Evolutionary conservation across 1,284 basidiomycete species (phyloP), one percentile per base, ranked within the genome.

Genomic region (Apiotrichum akiyoshidainum): DNA sequence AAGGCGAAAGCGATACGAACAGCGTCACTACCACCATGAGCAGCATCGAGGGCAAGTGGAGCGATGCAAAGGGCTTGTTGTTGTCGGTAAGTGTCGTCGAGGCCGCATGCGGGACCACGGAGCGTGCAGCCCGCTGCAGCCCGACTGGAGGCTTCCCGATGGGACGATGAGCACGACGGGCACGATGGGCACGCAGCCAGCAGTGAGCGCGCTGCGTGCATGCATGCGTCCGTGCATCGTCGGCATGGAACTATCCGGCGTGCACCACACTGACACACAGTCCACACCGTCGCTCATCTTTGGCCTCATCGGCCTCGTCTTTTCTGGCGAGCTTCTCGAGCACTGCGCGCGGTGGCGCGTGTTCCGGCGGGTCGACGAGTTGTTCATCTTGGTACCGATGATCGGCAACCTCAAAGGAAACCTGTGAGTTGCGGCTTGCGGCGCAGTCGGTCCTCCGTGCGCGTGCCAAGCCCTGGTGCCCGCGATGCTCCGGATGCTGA

Each of bases 361-460:
- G 45, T 95, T 99, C 83, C 82, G 83, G 53, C 84, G 88, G 55
- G 85, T 95, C 51, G 89, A 97, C 81, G 94, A 99, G 75, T 86
- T 98, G 58, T 94, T 98, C 70, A 94, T 98, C 81, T 89, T 98
- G 58, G 87, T 97, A 10, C 94, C 95, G 13, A 93, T 96, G 67
- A 81, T 98, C 22, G 76, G 95, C 66, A 99, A 98, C 70, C 85
- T 99, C 63, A 97, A 97, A 73, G 95, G 95, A 17, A 97, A 97
- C 68, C 84, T 98, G 47, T 93, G 95, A 78, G 94, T 95, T 16
- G 26, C 26, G 7, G 26, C n/a, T n/a, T n/a, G n/a, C 26, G 26
- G 7, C 26, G 26, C 3, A 31, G 26, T 7, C 26, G 26, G 26
- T 31, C 26, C 26, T 31, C 26, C 26, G 26, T 31, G 26, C 26